Conservation (phyloP, 495 filamentous ascomycete species). For the Trichoderma asperelloides region DNA sequence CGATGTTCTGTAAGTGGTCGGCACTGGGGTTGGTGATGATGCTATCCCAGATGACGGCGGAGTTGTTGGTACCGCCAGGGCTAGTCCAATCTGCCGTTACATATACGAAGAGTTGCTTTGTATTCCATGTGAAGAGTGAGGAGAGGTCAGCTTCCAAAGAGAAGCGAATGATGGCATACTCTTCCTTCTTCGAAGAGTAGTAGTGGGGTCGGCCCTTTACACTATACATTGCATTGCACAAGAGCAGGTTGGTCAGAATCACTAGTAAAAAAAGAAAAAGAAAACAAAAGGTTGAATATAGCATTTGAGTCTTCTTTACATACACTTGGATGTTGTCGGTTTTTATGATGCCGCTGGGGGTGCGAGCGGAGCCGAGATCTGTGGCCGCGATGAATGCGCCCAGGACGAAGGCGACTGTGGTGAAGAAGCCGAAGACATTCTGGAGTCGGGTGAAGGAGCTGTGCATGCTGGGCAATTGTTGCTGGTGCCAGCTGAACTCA, state of each 20-base stretch:
- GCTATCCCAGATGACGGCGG: constrained; percentile 89
- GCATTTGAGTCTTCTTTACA: constrained; percentile 18
- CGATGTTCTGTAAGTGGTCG: constrained; percentile 46
- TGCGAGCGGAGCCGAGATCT: constrained; percentile 61
- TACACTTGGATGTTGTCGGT: constrained; percentile 84
- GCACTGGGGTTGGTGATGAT: constrained; percentile 70
- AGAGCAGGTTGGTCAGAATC: background rate
- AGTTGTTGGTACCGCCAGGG: constrained; percentile 40
- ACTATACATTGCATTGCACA: constrained; percentile 32
- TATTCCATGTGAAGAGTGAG: constrained; percentile 98
- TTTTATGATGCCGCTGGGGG: constrained; percentile 53
- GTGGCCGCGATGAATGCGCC: constrained; percentile 71
- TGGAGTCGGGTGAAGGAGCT: constrained; percentile 74
- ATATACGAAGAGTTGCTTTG: constrained; percentile 97
- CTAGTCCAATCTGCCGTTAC: constrained; percentile 76
- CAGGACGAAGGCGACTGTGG: constrained; percentile 78
- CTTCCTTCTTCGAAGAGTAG: constrained; percentile 83
- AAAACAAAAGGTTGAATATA: too few species aligned
- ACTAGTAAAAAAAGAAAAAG: too few species aligned
- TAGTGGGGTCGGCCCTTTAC: constrained; percentile 86
- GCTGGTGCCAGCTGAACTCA: background rate
- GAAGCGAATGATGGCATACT: constrained; percentile 91
- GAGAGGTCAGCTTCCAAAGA: constrained; percentile 79
- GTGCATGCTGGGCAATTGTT: constrained; percentile 58
- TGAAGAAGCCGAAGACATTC: constrained; percentile 96